phyloP scores from a whole-genome alignment of 179 eudicot genomes.

The Camellia oleifera region DNA sequence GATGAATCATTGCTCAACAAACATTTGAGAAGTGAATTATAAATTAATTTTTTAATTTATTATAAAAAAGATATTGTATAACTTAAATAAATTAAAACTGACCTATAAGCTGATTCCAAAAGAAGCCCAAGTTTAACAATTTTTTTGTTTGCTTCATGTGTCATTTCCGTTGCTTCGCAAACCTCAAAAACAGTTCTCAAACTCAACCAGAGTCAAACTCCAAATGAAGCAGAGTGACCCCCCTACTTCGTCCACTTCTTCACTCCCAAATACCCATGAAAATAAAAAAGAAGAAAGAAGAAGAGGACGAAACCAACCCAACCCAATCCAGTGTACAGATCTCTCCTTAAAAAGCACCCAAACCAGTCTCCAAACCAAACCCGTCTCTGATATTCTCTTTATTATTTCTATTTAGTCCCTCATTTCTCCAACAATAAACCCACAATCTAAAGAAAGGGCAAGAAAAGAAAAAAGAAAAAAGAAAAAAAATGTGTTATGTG shows the following conservation, averaged over 20 bases:
- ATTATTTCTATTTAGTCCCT: background rate
- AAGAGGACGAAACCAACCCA: background rate
- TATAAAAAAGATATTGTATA: too few species aligned
- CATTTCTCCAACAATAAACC: background rate
- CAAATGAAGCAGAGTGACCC: background rate
- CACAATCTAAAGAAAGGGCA: background rate
- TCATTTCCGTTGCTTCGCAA: background rate
- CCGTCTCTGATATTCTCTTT: background rate
- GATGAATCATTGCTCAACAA: too few species aligned
- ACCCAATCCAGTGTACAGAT: background rate
- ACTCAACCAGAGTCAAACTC: background rate
- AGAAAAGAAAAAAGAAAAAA: background rate
- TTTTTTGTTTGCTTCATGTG: conserved; percentile 4
- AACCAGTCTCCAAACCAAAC: conserved; percentile 1
- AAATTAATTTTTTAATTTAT: too few species aligned
- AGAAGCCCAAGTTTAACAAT: too few species aligned
- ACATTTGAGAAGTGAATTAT: too few species aligned
- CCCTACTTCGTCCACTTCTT: too few species aligned
- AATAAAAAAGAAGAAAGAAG: conserved; percentile 2
- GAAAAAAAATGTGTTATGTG: conserved; percentile 68
- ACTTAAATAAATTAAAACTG: too few species aligned
- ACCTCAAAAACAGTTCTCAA: too few species aligned
- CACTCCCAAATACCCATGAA: conserved; percentile 6
- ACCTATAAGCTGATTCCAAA: too few species aligned
- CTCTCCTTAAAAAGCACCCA: conserved; percentile 4